These are phyloP conservation scores for Funneliformis caledonium DNA, from an alignment of 371 early-diverging fungal genomes.

Conservation along the genomic window DNA sequence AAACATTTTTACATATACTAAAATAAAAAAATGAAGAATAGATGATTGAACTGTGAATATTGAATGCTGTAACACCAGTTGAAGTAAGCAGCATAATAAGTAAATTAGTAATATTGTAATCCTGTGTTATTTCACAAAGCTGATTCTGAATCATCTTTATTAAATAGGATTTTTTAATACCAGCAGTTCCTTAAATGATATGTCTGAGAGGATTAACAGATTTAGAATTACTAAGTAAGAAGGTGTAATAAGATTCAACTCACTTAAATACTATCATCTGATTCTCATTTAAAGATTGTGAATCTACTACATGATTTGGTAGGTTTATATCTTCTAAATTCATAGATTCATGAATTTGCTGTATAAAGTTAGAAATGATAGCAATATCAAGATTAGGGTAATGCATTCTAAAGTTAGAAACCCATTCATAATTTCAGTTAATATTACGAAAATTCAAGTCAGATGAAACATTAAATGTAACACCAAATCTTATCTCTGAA, in stretches of 20 bases:
- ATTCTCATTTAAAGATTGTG: not conserved
- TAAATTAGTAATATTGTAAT: not conserved
- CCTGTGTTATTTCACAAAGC: not conserved
- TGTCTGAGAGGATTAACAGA: not conserved
- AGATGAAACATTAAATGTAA: too few species aligned
- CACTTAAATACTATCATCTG: not conserved
- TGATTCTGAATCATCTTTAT: not conserved
- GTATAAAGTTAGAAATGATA: too few species aligned
- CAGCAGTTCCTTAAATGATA: not conserved
- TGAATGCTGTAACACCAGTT: constrained; percentile 1
- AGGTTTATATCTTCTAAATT: too few species aligned
- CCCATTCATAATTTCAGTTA: too few species aligned
- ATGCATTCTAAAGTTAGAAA: too few species aligned
- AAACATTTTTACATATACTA: not conserved
- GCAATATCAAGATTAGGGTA: too few species aligned
- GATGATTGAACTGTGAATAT: not conserved
- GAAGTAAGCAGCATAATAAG: too few species aligned
- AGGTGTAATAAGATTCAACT: not conserved
- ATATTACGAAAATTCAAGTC: too few species aligned
- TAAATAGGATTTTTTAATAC: not conserved
- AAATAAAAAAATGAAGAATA: not conserved
- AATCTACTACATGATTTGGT: not conserved
- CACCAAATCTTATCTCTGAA: too few species aligned
- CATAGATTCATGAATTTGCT: too few species aligned
- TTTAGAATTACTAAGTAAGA: not conserved